Conservation (phyloP, 345 rosid species). For the Dimocarpus longan region DNA sequence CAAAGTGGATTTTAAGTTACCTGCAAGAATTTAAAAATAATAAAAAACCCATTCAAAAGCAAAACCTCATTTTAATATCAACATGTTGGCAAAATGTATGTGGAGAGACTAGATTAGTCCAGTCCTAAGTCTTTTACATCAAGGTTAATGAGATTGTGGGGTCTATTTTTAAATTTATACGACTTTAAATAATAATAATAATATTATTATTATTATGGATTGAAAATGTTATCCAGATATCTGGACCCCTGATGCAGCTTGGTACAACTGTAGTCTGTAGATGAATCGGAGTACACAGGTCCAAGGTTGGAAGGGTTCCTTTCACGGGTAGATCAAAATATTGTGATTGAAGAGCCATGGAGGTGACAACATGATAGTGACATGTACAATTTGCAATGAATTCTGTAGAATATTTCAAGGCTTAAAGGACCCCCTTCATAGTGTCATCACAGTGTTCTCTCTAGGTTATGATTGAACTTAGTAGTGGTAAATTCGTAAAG, state of each 20-base stretch:
- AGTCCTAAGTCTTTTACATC: no score
- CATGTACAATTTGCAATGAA: slow-evolving; percentile 27
- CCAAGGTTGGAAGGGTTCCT: slow-evolving; percentile 38
- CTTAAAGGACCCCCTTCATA: slow-evolving; percentile 22
- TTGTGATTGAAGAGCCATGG: slow-evolving; percentile 33
- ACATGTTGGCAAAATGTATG: no score
- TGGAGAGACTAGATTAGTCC: no score
- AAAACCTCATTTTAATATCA: no score
- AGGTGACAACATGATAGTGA: slow-evolving; percentile 62
- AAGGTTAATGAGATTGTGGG: no score
- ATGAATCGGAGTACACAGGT: slow-evolving; percentile 13
- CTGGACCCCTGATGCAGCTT: not conserved
- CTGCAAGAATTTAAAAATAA: no score
- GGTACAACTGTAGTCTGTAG: not conserved
- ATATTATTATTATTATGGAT: no score
- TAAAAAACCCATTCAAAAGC: no score
- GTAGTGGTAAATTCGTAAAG: slow-evolving; percentile 38
- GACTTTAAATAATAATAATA: no score
- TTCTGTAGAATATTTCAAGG: slow-evolving; percentile 13
- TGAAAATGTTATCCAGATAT: not conserved
- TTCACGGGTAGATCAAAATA: slow-evolving; percentile 20
- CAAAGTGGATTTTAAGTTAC: no score
- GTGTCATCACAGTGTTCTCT: slow-evolving; percentile 19
- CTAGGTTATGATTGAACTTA: slow-evolving; percentile 39
- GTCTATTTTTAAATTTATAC: no score